phyloP scores from a whole-genome alignment of 1,139 yeast genomes.

The Debaryomycetaceae sp. region DNA sequence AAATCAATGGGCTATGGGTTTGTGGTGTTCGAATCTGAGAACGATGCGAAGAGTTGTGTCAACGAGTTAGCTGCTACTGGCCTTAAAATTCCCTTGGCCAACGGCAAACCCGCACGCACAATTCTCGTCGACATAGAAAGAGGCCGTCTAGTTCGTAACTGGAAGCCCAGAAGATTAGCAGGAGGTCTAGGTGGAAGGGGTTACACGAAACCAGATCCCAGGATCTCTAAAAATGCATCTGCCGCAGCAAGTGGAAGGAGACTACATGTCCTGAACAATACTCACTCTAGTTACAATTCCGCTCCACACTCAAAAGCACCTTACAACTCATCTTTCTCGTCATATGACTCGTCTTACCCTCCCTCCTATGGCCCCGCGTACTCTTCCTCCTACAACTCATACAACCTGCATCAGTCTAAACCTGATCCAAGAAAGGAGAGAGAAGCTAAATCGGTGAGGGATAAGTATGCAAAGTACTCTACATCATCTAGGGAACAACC shows the following conservation, averaged over 20 bases:
- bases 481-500: conserved; percentile 4
- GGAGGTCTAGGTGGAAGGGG: conserved; percentile 69
- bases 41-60: conserved; percentile 58
- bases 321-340: neutral
- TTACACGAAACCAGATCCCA: conserved; percentile 39
- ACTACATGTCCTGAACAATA: conserved; percentile 16
- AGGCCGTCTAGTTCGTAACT: conserved; percentile 68
- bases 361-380: neutral
- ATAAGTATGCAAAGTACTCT: conserved; percentile 32
- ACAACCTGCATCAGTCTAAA: neutral
- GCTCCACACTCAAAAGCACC: conserved; percentile 2
- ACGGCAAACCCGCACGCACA: conserved; percentile 31
- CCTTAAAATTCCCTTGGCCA: conserved; percentile 19
- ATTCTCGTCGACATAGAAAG: conserved; percentile 81
- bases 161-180: conserved; percentile 76
- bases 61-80: conserved; percentile 56
- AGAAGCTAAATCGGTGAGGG: conserved; percentile 19
- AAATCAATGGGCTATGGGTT: conserved; percentile 84
- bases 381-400: neutral
- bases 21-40: conserved; percentile 61
- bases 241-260: conserved; percentile 51
- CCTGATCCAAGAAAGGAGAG: conserved; percentile 6
- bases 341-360: conserved; percentile 1
- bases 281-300: conserved; percentile 4
- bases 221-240: conserved; percentile 44